Base-by-base conservation (phyloP, 2,329 filamentous ascomycete species). In the Colletotrichum coccodes region DNA sequence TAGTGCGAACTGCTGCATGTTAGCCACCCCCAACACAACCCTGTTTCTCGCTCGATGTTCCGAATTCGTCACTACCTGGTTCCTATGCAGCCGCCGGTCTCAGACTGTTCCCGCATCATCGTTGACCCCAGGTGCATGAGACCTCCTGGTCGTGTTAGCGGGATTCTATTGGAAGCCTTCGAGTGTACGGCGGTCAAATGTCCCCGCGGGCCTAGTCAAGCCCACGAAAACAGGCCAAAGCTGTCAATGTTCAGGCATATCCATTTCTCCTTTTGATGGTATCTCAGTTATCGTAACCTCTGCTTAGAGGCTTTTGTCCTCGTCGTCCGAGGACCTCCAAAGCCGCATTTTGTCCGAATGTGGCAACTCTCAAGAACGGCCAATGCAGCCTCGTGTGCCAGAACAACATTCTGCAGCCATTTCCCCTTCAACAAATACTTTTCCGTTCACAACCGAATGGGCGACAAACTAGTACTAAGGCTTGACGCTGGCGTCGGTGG, bases 401-500 rank as follows among this genome's bases (percentile, higher is more conserved):
- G 53, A 50, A 50, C 28, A 46, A n/a, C 34, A 21, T n/a, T 28
- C 38, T 30, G 16, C 30, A 34, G 23, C 59, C 59, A 32, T 54
- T 21, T 62, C 38, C n/a, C 16, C 21, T 50, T 50, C 7, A 21
- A 18, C 11, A 12, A 7, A 40, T 26, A 12, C 9, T 30, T 40
- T 11, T 36, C 49, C 49, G 18, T 60, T 32, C 12, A 32, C 36
- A 14, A 58, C 26, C 36, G 18, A 38, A 28, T 36, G 14, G 30
- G 23, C 52, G 58, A 40, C 32, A 57, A 53, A 49, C 34, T 47
- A 58, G 40, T 58, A 58, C 67, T 67, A 64, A 36, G 68, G 18
- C 60, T 62, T 65, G 60, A 28, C 44, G 44, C 46, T 42, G 14
- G 68, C 50, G 64, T 83, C 82, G 21, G 81, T 82, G 38, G 81